Evolutionary conservation across 257 asterid species (phyloP).

Genomic region (Ehretia macrophylla): DNA sequence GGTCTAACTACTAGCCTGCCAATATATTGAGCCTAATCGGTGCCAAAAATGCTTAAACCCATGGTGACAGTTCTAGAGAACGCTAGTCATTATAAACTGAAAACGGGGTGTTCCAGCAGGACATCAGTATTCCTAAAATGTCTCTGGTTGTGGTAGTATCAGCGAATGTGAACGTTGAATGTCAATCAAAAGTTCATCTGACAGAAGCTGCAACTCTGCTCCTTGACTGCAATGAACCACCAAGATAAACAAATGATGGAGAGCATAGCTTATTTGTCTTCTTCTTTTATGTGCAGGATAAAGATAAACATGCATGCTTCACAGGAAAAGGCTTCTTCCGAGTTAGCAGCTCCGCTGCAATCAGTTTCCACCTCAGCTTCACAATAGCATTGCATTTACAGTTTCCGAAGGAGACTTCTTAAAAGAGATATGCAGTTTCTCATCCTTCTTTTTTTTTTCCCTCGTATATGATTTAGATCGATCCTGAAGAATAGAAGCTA

Average conservation of each 20-base stretch:
- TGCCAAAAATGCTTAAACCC: no score
- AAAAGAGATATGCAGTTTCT: neutral
- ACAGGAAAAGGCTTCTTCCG: slow-evolving; percentile 39
- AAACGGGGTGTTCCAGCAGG: no score
- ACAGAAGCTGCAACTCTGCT: no score
- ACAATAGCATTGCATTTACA: slow-evolving; percentile 13
- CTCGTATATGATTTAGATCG: neutral
- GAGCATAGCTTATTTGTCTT: slow-evolving; percentile 1
- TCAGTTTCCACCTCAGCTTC: slow-evolving; percentile 18
- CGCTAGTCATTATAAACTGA: no score
- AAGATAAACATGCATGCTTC: slow-evolving; percentile 86
- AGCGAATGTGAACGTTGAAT: no score
- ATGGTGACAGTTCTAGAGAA: no score
- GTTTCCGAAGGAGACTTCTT: slow-evolving; percentile 15
- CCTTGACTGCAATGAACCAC: no score
- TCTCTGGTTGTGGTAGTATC: no score
- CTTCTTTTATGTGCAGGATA: slow-evolving; percentile 58
- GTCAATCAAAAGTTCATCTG: no score
- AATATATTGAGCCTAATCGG: no score
- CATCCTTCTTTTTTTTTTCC: neutral
- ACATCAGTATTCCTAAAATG: no score
- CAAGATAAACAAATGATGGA: neutral
- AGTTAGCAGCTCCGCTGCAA: slow-evolving; percentile 2
- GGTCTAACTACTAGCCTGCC: no score
- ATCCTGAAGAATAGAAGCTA: slow-evolving; percentile 2